phyloP scores from a whole-genome alignment of 2,329 filamentous ascomycete genomes.

The Trichoderma sp. region DNA sequence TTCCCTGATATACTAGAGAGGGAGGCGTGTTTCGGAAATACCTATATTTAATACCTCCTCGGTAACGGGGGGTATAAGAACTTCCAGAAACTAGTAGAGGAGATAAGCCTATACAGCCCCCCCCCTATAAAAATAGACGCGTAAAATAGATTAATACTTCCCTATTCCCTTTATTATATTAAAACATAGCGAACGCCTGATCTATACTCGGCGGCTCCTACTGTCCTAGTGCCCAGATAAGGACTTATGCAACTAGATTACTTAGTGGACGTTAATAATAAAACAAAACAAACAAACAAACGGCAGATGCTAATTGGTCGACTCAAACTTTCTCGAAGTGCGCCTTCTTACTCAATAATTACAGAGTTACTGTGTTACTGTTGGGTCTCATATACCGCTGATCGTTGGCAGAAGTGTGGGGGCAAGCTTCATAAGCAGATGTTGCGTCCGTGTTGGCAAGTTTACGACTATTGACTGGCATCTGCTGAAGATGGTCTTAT shows the following conservation, averaged over 20 bases:
- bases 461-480: no score
- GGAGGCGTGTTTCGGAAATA: not conserved
- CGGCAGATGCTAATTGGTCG: no score
- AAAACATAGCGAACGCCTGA: not conserved
- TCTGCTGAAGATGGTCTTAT: no score
- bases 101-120: not conserved
- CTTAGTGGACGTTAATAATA: constrained; percentile 1
- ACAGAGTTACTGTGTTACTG: no score
- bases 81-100: not conserved
- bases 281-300: no score
- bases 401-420: no score
- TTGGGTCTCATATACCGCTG: no score
- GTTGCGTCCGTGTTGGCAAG: no score
- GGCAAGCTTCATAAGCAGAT: no score
- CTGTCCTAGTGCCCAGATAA: not conserved
- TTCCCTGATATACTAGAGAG: not conserved
- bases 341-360: no score
- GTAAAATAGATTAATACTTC: not conserved
- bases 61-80: not conserved
- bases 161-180: not conserved
- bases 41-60: not conserved
- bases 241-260: constrained; percentile 6
- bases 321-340: no score
- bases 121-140: not conserved
- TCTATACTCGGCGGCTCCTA: not conserved